phyloP scores from a whole-genome alignment of 192 early-diverging fungal species.

The Lunasporangiospora selenospora region DNA sequence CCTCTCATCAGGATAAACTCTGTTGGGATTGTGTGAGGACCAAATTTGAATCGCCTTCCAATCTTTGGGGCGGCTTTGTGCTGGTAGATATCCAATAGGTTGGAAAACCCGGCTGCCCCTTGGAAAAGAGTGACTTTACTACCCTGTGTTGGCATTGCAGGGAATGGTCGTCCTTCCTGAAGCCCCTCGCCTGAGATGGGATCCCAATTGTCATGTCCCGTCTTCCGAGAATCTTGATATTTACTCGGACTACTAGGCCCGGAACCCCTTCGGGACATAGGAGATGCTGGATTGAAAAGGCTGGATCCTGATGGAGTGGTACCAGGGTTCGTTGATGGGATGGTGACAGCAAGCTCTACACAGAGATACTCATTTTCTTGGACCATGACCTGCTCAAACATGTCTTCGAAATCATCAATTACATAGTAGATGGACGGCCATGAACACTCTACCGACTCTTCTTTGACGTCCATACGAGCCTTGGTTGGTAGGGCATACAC shows the following conservation, averaged over 20 bases:
- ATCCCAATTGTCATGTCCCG: neutral
- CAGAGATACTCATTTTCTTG: conserved; percentile 88
- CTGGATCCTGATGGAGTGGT: conserved; percentile 41
- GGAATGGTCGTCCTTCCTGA: neutral
- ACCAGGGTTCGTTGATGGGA: conserved; percentile 69
- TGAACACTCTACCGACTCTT: conserved; percentile 87
- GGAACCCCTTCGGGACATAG: neutral
- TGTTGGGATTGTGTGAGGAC: conserved; percentile 70
- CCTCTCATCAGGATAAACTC: conserved; percentile 97
- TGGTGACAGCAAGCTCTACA: conserved; percentile 83
- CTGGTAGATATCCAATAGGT: conserved; percentile 85
- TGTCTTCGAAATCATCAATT: conserved; percentile 91
- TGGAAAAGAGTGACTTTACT: conserved; percentile 86
- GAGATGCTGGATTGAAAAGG: conserved; percentile 18
- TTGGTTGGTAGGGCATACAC: conserved; percentile 92
- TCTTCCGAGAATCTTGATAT: conserved; percentile 1
- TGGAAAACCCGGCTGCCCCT: conserved; percentile 86
- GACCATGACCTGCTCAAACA: conserved; percentile 88
- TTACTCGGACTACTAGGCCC: conserved; percentile 10
- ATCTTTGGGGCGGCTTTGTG: conserved; percentile 74
- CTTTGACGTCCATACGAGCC: conserved; percentile 90
- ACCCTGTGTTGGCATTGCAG: conserved; percentile 2
- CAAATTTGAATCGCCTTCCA: conserved; percentile 67
- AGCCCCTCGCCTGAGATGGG: neutral
- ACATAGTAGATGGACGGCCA: conserved; percentile 94